Evolutionary conservation across 2,329 filamentous ascomycete genomes (phyloP).

Genomic region (Microascus cirrosus): DNA sequence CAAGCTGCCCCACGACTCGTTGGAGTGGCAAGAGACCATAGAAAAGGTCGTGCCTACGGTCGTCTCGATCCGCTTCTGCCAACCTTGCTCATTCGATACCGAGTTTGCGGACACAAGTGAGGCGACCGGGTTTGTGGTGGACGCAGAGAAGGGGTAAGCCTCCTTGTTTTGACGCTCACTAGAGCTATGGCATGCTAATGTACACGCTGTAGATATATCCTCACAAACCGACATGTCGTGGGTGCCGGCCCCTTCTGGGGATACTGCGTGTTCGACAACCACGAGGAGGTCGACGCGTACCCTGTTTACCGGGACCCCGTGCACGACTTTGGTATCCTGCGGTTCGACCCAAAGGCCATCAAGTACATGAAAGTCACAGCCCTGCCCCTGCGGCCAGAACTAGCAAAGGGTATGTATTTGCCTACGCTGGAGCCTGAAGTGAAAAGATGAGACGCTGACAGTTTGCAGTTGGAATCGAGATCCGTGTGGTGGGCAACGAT

Average conservation of each 20-base stretch:
- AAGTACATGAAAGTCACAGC: slow-evolving; percentile 91
- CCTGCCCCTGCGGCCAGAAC: slow-evolving; percentile 70
- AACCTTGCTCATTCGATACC: slow-evolving; percentile 97
- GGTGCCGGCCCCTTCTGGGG: slow-evolving; percentile 95
- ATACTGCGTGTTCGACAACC: slow-evolving; percentile 97
- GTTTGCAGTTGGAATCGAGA: slow-evolving; percentile 71
- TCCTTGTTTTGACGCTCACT: background rate
- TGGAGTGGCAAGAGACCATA: slow-evolving; percentile 90
- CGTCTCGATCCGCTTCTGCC: slow-evolving; percentile 97
- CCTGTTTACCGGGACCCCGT: slow-evolving; percentile 97
- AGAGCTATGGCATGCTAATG: background rate
- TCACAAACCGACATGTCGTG: slow-evolving; percentile 88
- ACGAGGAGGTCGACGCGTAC: slow-evolving; percentile 90
- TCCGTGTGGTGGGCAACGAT: slow-evolving; percentile 95
- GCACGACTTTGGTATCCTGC: slow-evolving; percentile 94
- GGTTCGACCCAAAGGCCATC: slow-evolving; percentile 91
- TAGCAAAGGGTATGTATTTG: slow-evolving; percentile 49
- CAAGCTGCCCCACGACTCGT: slow-evolving; percentile 9
- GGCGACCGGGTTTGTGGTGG: slow-evolving; percentile 94
- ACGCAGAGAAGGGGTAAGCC: slow-evolving; percentile 72
- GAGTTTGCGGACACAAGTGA: slow-evolving; percentile 88
- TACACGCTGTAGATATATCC: slow-evolving; percentile 48
- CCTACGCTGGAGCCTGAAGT: background rate
- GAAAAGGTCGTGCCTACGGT: slow-evolving; percentile 90
- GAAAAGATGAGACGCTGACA: background rate